Evolutionary conservation across 495 filamentous ascomycete genomes (phyloP).

Genomic region (Poronia punctata): DNA sequence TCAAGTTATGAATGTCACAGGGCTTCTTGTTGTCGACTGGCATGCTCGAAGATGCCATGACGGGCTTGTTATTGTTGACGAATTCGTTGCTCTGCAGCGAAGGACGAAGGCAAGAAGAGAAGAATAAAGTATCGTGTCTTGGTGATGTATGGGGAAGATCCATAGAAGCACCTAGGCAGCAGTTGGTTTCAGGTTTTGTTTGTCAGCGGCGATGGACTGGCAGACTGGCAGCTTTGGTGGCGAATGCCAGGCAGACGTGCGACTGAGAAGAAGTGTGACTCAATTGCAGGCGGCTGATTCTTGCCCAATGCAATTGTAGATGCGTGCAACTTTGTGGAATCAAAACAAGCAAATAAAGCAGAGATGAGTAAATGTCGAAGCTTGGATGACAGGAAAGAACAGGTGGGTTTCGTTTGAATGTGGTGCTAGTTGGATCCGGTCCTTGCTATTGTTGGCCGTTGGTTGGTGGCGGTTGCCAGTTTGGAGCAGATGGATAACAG

Average conservation of each 20-base stretch:
- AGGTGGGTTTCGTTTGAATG: background rate
- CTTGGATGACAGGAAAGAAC: background rate
- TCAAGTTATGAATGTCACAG: conserved; percentile 50
- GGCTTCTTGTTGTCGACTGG: conserved; percentile 22
- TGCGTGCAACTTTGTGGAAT: conserved; percentile 3
- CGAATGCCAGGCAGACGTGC: conserved; percentile 9
- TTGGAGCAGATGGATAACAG: no score
- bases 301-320: conserved; percentile 8
- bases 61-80: conserved; percentile 4
- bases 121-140: conserved; percentile 1
- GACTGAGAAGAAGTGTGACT: conserved; percentile 3
- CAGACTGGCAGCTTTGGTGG: conserved; percentile 15
- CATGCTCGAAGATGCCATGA: conserved; percentile 13
- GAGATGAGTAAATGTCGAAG: background rate
- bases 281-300: conserved; percentile 2
- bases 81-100: no score
- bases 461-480: no score
- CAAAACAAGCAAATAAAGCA: background rate
- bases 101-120: conserved; percentile 1
- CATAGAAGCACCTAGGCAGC: conserved; percentile 9
- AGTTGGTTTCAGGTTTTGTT: conserved; percentile 16
- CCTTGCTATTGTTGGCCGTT: background rate
- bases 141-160: background rate
- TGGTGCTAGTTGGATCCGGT: background rate
- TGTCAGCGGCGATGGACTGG: conserved; percentile 21